Evolutionary conservation across 2,329 filamentous ascomycete species (phyloP), one percentile per base, ranked within the genome.

Genomic region (Trichoderma asperellum): DNA sequence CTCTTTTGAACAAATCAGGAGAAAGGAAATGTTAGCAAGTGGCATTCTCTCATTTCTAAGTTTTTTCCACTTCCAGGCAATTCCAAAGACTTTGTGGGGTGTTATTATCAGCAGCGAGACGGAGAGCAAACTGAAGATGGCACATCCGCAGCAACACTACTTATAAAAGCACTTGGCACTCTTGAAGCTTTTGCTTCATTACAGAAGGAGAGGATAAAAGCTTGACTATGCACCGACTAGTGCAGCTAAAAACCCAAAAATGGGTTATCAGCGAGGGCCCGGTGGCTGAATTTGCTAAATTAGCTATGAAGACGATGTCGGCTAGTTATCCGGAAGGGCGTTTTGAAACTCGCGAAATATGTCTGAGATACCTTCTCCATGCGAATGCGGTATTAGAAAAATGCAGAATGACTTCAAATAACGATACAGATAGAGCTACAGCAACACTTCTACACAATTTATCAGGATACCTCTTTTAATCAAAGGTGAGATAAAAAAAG

Each of bases 171-270:
- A 8, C 16, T 78, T 1, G 76, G 75, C 0, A 14, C 73, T 1
- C 70, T 79, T 0, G 76, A 75, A 63, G 75, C 75, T 79, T 76
- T 53, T 75, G 72, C 6, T 73, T 77, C 52, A 59, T 77, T 1
- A 64, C 62, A 0, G 72, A 73, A 64, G 70, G 70, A 34, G 72
- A 71, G 12, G 65, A 59, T 8, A 14, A 68, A 7, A 62, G 21
- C 29, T 64, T 77, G 2, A 69, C 75, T 52, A 76, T 80, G 69
- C 78, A 80, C 70, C 73, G 76, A 14, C 75, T 80, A 0, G 77
- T 80, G 2, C 78, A 80, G 56, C 49, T 79, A 29, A 74, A 76
- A 0, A 77, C 77, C 0, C 76, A 70, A 29, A 78, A 76, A 56
- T 79, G 77, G 73, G 74, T 80, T n/a, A 12, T 59, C 5, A 64